phyloP scores from a whole-genome alignment of 1,284 basidiomycete genomes.

The Ustilago cynodontis region DNA sequence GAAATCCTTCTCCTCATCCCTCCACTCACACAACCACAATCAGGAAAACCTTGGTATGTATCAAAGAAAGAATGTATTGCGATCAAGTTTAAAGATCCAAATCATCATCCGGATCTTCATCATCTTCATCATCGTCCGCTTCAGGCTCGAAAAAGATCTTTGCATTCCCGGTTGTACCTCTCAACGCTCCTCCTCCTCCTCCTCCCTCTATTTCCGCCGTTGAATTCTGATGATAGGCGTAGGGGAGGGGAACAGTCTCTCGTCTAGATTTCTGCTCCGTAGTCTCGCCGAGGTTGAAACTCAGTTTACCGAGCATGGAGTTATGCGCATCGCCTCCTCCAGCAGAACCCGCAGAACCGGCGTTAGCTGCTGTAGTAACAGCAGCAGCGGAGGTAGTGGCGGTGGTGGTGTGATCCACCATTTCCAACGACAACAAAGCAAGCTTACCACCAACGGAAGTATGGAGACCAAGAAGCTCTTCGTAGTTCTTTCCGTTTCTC shows the following conservation, averaged over 20 bases:
- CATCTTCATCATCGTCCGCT: slow-evolving; percentile 65
- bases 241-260: slow-evolving; percentile 60
- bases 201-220: background rate
- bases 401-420: slow-evolving; percentile 21
- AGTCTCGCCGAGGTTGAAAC: slow-evolving; percentile 62
- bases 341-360: too few species aligned
- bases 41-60: too few species aligned
- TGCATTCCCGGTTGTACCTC: slow-evolving; percentile 58
- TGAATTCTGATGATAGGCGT: slow-evolving; percentile 54
- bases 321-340: slow-evolving; percentile 31
- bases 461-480: slow-evolving; percentile 34
- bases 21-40: too few species aligned
- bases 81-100: slow-evolving; percentile 50
- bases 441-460: background rate
- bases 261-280: slow-evolving; percentile 47
- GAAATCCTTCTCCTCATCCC: too few species aligned
- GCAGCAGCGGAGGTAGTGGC: background rate
- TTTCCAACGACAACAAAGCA: slow-evolving; percentile 28
- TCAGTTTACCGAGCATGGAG: slow-evolving; percentile 44
- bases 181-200: slow-evolving; percentile 10
- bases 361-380: background rate
- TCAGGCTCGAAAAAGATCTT: slow-evolving; percentile 67
- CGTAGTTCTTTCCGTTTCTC: slow-evolving; percentile 44
- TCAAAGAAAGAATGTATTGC: too few species aligned
- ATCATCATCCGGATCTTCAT: slow-evolving; percentile 67